Conservation (phyloP, 768 basidiomycete species). For the Tulasnella sp. region DNA sequence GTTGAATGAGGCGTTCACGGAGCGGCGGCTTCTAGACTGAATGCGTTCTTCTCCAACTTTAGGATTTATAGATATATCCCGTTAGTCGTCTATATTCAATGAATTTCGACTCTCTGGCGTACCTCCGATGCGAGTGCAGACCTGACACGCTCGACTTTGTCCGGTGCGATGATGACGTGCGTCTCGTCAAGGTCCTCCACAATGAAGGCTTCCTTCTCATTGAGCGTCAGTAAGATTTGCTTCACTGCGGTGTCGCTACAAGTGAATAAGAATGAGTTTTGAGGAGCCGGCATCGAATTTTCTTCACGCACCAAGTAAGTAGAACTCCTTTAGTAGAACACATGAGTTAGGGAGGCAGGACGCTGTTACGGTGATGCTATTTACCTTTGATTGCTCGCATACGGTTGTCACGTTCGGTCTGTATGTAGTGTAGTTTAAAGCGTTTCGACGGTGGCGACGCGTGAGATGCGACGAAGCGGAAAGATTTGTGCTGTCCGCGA, state of each 20-base stretch:
- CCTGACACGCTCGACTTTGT: constrained; percentile 63
- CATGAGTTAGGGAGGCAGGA: background rate
- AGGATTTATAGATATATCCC: background rate
- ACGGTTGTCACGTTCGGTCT: background rate
- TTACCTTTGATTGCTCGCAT: background rate
- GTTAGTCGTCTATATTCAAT: background rate
- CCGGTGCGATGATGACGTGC: constrained; percentile 73
- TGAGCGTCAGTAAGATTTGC: constrained; percentile 72
- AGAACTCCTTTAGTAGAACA: background rate
- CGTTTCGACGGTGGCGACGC: background rate
- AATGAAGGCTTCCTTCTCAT: constrained; percentile 44
- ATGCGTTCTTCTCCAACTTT: constrained; percentile 80
- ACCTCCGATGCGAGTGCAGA: constrained; percentile 70
- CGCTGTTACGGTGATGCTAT: background rate
- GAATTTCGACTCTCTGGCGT: constrained; percentile 16
- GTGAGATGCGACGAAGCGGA: too few species aligned
- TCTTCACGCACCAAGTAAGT: background rate
- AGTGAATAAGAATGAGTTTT: background rate
- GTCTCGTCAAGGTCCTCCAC: constrained; percentile 80
- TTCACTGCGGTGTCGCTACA: constrained; percentile 78
- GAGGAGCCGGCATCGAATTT: background rate
- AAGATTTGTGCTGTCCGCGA: too few species aligned
- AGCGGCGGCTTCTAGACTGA: constrained; percentile 23
- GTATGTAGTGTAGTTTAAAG: background rate
- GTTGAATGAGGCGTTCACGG: background rate